Percentiles rank a stretch among this genome's conserved stretches.
Conservation (phyloP, 2,329 filamentous ascomycete genomes). For the Leptographium radiaticola region DNA sequence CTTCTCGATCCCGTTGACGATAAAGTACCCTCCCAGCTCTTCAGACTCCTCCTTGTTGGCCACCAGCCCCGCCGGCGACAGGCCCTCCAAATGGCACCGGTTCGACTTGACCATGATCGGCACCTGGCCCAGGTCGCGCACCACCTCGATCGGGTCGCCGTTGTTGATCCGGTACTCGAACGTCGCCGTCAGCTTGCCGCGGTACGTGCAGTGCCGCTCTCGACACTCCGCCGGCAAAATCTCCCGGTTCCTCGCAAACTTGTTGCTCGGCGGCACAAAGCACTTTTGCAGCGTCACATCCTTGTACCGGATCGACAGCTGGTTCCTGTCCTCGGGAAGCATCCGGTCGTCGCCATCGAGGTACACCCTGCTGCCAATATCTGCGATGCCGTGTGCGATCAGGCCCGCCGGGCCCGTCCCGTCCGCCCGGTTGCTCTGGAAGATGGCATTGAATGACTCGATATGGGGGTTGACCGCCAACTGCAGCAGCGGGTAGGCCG, state of each 20-base stretch:
- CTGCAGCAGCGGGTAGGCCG: constrained; percentile 77
- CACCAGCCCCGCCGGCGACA: constrained; percentile 72
- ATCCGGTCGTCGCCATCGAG: constrained; percentile 66
- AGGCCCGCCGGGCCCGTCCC: constrained; percentile 21
- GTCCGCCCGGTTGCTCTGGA: constrained; percentile 36
- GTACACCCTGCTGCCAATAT: constrained; percentile 82
- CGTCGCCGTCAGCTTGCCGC: constrained; percentile 70
- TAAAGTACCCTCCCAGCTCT: constrained; percentile 91
- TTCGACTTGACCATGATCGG: constrained; percentile 95
- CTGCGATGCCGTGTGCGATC: constrained; percentile 62
- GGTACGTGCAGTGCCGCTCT: constrained; percentile 84
- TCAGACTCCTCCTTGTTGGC: constrained; percentile 88
- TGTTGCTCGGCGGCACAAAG: constrained; percentile 67
- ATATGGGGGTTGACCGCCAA: constrained; percentile 84
- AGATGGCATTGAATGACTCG: constrained; percentile 88
- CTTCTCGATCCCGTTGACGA: constrained; percentile 97
- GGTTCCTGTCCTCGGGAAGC: constrained; percentile 51
- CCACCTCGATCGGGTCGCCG: constrained; percentile 69
- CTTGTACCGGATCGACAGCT: constrained; percentile 63
- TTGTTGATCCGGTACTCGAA: constrained; percentile 81
- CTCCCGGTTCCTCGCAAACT: constrained; percentile 69
- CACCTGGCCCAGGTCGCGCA: constrained; percentile 75
- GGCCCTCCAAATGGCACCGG: constrained; percentile 77
- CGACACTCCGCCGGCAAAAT: constrained; percentile 87
- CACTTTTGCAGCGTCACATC: constrained; percentile 75